phyloP scores from a whole-genome alignment of 2,329 filamentous ascomycete species.

The Penicillium nordicum region DNA sequence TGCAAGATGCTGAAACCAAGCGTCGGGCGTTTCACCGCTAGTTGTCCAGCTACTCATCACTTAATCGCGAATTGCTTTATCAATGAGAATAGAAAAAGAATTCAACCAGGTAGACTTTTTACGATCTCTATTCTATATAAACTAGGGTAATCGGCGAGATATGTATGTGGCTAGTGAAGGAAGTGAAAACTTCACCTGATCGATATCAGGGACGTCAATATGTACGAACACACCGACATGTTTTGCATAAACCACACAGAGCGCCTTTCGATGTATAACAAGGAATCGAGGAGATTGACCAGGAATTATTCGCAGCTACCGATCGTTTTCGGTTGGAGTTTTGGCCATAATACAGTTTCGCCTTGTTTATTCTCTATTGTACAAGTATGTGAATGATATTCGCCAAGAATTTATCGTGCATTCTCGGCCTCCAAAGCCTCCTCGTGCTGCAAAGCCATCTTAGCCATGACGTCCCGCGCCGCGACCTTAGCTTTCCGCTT shows the following conservation, averaged over 20 bases:
- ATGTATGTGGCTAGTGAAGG: no score
- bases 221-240: not conserved
- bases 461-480: slow-evolving; percentile 34
- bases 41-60: no score
- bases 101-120: no score
- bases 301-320: not conserved
- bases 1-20: not conserved
- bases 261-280: no score
- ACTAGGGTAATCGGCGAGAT: no score
- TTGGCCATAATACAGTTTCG: not conserved
- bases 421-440: slow-evolving; percentile 38
- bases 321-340: no score
- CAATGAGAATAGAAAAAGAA: no score
- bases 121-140: no score
- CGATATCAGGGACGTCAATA: no score
- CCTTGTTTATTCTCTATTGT: not conserved
- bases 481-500: slow-evolving; percentile 35
- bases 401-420: slow-evolving; percentile 8
- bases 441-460: slow-evolving; percentile 39
- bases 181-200: no score
- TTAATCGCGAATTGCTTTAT: no score
- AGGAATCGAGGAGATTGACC: not conserved
- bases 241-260: no score
- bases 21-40: not conserved
- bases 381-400: not conserved